These are phyloP conservation scores for Sisymbrium altissimum DNA, from an alignment of 345 rosid genomes.

Conservation along the genomic window DNA sequence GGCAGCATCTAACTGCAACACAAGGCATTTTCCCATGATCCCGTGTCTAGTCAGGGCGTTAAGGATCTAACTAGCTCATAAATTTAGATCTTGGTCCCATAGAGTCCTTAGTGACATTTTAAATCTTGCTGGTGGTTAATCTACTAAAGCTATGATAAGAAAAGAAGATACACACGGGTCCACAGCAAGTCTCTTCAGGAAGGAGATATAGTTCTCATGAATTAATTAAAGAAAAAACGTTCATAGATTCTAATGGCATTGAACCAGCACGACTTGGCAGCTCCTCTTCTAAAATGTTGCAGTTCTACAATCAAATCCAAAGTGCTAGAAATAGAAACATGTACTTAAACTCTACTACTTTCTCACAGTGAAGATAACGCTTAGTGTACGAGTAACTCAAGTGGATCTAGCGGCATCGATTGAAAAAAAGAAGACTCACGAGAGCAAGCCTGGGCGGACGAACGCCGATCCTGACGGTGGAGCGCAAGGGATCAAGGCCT, in stretches of 20 bases:
- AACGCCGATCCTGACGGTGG: constrained; percentile 56
- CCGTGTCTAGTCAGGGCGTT: constrained; percentile 5
- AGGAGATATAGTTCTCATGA: not conserved
- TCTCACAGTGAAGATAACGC: constrained; percentile 2
- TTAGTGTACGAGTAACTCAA: not conserved
- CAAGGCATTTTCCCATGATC: not conserved
- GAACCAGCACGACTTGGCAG: not conserved
- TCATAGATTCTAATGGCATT: not conserved
- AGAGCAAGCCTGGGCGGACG: constrained; percentile 82
- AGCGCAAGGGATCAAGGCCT: constrained; percentile 56
- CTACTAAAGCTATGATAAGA: constrained; percentile 9
- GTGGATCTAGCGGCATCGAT: constrained; percentile 13
- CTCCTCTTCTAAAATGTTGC: constrained; percentile 15
- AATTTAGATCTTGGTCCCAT: not conserved
- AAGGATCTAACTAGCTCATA: constrained; percentile 4
- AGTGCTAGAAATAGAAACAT: constrained; percentile 10
- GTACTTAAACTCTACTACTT: not conserved
- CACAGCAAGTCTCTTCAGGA: constrained; percentile 11
- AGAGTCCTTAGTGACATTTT: not conserved
- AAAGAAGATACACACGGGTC: constrained; percentile 21
- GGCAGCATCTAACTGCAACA: constrained; percentile 9
- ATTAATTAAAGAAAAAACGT: not conserved
- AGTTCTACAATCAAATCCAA: not conserved
- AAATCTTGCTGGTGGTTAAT: not conserved
- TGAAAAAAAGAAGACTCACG: constrained; percentile 45